These are phyloP conservation scores for Suhomyces choctaworum DNA, from an alignment of 1,139 yeast genomes.

Conservation along the genomic window DNA sequence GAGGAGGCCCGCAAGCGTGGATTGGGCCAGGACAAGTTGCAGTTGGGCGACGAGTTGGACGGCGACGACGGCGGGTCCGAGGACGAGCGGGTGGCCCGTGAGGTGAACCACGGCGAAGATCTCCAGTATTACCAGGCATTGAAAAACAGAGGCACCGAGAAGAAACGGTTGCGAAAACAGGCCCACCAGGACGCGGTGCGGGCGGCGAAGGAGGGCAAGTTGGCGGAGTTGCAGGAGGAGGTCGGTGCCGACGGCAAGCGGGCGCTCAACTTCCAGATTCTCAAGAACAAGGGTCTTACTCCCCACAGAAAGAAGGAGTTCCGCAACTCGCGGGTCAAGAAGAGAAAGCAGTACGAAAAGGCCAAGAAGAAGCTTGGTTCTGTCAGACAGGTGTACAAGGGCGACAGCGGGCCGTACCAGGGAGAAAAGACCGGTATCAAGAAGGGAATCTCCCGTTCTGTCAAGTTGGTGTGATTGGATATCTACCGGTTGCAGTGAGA, in stretches of 20 bases:
- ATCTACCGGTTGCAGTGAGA: too few species aligned
- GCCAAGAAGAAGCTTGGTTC: slow-evolving; percentile 94
- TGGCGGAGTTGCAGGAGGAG: slow-evolving; percentile 67
- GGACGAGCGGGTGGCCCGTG: slow-evolving; percentile 44
- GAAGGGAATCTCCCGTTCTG: slow-evolving; percentile 85
- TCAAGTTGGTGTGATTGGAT: slow-evolving; percentile 54
- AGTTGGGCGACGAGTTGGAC: slow-evolving; percentile 55
- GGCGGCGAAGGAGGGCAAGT: slow-evolving; percentile 85
- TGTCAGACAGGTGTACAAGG: slow-evolving; percentile 82
- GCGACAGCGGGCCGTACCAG: slow-evolving; percentile 77
- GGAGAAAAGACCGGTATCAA: slow-evolving; percentile 98
- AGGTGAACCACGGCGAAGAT: slow-evolving; percentile 40
- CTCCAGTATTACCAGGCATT: slow-evolving; percentile 54
- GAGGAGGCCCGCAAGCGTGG: slow-evolving; percentile 93
- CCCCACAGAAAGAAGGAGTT: slow-evolving; percentile 90
- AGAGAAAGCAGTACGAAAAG: slow-evolving; percentile 93
- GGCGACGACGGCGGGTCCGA: slow-evolving; percentile 46
- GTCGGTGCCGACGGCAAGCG: slow-evolving; percentile 84
- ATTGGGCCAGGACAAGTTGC: slow-evolving; percentile 45
- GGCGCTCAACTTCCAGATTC: slow-evolving; percentile 89
- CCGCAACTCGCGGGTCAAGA: slow-evolving; percentile 95
- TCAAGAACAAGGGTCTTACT: slow-evolving; percentile 93
- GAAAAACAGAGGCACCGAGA: slow-evolving; percentile 46
- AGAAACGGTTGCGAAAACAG: slow-evolving; percentile 54
- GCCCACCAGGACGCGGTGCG: slow-evolving; percentile 72